Base-by-base conservation (phyloP, 805 yeast species). In the Ogataea parapolymorpha region DNA sequence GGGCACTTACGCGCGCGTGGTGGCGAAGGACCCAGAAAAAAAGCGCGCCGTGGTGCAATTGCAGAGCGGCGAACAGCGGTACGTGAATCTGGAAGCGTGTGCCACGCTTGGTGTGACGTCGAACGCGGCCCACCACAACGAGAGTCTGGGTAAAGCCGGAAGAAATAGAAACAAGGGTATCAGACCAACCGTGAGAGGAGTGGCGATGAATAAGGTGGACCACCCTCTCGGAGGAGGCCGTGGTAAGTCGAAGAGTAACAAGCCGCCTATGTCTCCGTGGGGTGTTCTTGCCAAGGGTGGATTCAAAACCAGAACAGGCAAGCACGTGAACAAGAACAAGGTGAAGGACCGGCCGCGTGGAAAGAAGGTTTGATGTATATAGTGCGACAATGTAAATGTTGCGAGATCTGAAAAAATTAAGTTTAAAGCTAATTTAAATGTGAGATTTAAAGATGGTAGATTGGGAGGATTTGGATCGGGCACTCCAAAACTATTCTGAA, bases 201-300 rank as follows among this genome's bases (percentile, higher is more conserved):
- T 88, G 55, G 98, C 99, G 36, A 88, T 87, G 96, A 93, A 93
- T 69, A 93, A 93, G 50, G 79, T 82, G 62, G 97, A 93, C 67
- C 99, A 93, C 72, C 99, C 99, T 51, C 90, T 88, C 59, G 99
- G 99, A 74, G 99, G 99, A 82, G 99, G 99, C 70, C 82, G 99
- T 76, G 99, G 99, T 79, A 93, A 93, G 67, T 85, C 95, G 46
- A 93, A 93, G 80, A 87, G 96, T 50, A 90, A 91, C 68, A 91
- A 88, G 71, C 75, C 85, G 45, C 86, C 98, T 14, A 87, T 85
- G 72, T 85, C 96, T 41, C 95, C 95, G 63, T 91, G 98, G 96
- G 99, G 99, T 58, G 82, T 82, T 46, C 66, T 85, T 58, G 83
- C 91, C 30, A 91, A 91, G 75, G 95, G 93, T 65, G 84, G 87